Evolutionary conservation across 1,139 yeast species (phyloP).

Genomic region (Diutina rugosa): DNA sequence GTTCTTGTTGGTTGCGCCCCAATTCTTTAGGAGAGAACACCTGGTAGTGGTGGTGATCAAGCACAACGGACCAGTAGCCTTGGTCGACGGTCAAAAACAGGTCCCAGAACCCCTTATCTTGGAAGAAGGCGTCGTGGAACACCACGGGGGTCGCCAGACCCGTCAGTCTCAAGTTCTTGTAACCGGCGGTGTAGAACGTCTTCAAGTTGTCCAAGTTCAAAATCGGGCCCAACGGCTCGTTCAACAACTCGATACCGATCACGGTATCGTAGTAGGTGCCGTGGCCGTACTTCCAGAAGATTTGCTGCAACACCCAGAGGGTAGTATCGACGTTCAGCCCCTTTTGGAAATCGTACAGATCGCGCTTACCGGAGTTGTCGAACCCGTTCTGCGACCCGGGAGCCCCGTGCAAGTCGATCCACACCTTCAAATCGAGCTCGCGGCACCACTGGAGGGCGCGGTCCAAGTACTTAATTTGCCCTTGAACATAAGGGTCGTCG

Average conservation of each 20-base stretch:
- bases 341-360: constrained; percentile 42
- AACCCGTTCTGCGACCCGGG: constrained; percentile 98
- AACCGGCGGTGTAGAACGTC: constrained; percentile 45
- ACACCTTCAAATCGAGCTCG: constrained; percentile 50
- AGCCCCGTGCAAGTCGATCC: constrained; percentile 93
- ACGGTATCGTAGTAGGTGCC: constrained; percentile 56
- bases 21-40: constrained; percentile 62
- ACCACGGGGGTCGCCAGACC: constrained; percentile 41
- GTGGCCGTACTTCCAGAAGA: constrained; percentile 53
- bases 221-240: constrained; percentile 77
- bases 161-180: constrained; percentile 31
- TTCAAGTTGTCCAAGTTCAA: constrained; percentile 41
- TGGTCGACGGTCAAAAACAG: constrained; percentile 24
- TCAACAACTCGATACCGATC: constrained; percentile 71
- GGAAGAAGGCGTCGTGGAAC: constrained; percentile 62
- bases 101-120: constrained; percentile 49
- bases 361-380: constrained; percentile 87
- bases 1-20: constrained; percentile 41
- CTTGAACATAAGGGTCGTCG: constrained; percentile 79
- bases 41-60: constrained; percentile 91
- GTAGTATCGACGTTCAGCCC: constrained; percentile 37
- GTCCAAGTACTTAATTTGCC: constrained; percentile 65
- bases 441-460: constrained; percentile 70
- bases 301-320: constrained; percentile 31
- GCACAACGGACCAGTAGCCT: constrained; percentile 51